Conservation (phyloP, 257 asterid genomes). For the Primulina huaijiensis region DNA sequence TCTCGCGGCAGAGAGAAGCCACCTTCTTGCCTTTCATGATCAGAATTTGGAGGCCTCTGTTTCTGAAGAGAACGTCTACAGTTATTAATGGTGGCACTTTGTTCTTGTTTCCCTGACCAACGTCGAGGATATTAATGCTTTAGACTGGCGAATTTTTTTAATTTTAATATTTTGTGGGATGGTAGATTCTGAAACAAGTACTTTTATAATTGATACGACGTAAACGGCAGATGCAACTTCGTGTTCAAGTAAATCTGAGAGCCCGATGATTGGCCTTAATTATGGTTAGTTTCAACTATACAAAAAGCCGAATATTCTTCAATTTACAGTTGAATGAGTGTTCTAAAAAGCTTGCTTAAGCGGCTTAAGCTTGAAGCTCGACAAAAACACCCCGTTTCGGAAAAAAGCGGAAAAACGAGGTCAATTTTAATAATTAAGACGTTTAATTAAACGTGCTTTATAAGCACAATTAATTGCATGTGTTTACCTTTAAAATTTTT, state of each 20-base stretch:
- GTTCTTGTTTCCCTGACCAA: not conserved
- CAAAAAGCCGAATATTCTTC: not conserved
- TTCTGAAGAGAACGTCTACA: not conserved
- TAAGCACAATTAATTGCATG: no score
- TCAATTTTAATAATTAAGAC: no score
- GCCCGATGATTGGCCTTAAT: not conserved
- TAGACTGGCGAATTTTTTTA: not conserved
- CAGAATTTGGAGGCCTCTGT: not conserved
- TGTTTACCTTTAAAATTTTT: no score
- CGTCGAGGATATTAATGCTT: not conserved
- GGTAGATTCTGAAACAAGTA: not conserved
- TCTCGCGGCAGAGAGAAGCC: constrained; percentile 24
- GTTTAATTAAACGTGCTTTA: no score
- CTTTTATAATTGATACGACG: not conserved
- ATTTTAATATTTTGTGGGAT: not conserved
- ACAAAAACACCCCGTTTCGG: no score
- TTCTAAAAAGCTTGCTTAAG: no score
- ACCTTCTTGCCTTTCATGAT: constrained; percentile 26
- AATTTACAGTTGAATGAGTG: no score
- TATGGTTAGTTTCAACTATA: not conserved
- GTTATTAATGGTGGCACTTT: not conserved
- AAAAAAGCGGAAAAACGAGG: no score
- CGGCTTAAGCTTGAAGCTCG: no score
- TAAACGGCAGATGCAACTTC: not conserved
- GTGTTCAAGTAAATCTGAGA: not conserved